Evolutionary conservation across 2,329 filamentous ascomycete genomes (phyloP).

Genomic region (Aureobasidium subglaciale): DNA sequence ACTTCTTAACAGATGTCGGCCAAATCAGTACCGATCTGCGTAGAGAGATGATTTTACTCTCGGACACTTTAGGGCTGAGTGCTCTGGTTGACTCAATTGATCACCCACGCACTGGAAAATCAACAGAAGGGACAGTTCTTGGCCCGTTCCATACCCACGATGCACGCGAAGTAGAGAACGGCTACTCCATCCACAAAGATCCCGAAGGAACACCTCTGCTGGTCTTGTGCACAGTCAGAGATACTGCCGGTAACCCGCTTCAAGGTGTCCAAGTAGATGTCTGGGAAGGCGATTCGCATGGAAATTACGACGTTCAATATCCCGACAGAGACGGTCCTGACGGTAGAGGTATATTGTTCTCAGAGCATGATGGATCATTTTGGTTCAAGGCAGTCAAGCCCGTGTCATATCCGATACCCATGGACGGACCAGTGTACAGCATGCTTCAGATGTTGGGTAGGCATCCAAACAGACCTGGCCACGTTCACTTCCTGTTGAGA

Average conservation of each 20-base stretch:
- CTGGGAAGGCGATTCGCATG: conserved; percentile 26
- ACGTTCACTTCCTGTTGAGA: conserved; percentile 24
- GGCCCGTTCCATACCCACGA: conserved; percentile 28
- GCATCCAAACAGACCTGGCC: conserved; percentile 23
- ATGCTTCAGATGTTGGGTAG: conserved; percentile 21
- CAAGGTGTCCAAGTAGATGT: conserved; percentile 17
- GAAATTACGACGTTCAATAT: conserved; percentile 26
- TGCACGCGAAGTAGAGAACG: conserved; percentile 21
- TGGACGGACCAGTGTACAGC: conserved; percentile 22
- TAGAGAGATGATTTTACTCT: conserved; percentile 38
- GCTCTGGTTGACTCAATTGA: conserved; percentile 25
- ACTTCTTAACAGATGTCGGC: conserved; percentile 63
- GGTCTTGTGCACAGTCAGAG: conserved; percentile 21
- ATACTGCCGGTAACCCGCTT: conserved; percentile 21
- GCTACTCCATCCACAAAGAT: conserved; percentile 20
- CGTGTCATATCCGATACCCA: conserved; percentile 25
- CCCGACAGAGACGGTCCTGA: conserved; percentile 21
- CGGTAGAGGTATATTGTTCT: conserved; percentile 22
- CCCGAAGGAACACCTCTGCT: conserved; percentile 20
- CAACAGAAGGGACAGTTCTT: conserved; percentile 25
- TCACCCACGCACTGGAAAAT: conserved; percentile 17
- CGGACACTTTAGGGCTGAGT: conserved; percentile 22
- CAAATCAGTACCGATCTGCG: conserved; percentile 63
- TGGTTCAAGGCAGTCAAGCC: conserved; percentile 25
- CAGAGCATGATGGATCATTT: conserved; percentile 21